These are phyloP conservation scores for Pachyrhizus erosus DNA, from an alignment of 306 rosid genomes.

Conservation along the genomic window DNA sequence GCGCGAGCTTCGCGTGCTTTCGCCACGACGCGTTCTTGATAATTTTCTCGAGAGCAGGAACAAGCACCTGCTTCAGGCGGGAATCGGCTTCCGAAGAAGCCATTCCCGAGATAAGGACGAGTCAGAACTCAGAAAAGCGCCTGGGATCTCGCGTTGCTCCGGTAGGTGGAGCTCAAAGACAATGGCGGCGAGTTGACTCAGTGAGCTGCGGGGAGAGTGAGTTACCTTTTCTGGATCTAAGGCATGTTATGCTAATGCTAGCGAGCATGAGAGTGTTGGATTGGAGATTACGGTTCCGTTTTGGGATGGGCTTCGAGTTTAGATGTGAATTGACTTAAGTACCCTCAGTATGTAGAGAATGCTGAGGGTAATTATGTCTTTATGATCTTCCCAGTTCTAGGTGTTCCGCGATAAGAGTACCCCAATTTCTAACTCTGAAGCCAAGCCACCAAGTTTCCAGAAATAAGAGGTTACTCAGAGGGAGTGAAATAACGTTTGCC, in stretches of 20 bases:
- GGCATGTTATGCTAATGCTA: background rate
- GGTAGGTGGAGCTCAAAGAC: slow-evolving; percentile 7
- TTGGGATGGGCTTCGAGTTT: background rate
- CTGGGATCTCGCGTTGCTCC: slow-evolving; percentile 41
- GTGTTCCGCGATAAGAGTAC: background rate
- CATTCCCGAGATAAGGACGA: slow-evolving; percentile 80
- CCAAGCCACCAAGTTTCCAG: background rate
- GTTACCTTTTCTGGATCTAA: slow-evolving; percentile 36
- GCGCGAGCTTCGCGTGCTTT: slow-evolving; percentile 89
- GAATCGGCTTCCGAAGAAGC: slow-evolving; percentile 99
- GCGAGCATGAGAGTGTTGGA: background rate
- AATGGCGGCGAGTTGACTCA: slow-evolving; percentile 55
- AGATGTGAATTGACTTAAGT: background rate
- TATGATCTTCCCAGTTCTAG: background rate
- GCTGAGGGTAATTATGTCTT: background rate
- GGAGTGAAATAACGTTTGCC: background rate
- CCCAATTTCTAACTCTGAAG: background rate
- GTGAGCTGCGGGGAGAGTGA: slow-evolving; percentile 35
- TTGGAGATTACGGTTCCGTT: background rate
- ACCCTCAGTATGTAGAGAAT: background rate
- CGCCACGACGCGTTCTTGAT: slow-evolving; percentile 95
- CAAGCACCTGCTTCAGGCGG: slow-evolving; percentile 81
- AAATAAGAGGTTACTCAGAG: background rate
- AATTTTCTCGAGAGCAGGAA: slow-evolving; percentile 93
- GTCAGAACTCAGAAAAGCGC: slow-evolving; percentile 41